phyloP scores from a whole-genome alignment of 352 stramenopile species.

The Hyaloperonospora brassicae region DNA sequence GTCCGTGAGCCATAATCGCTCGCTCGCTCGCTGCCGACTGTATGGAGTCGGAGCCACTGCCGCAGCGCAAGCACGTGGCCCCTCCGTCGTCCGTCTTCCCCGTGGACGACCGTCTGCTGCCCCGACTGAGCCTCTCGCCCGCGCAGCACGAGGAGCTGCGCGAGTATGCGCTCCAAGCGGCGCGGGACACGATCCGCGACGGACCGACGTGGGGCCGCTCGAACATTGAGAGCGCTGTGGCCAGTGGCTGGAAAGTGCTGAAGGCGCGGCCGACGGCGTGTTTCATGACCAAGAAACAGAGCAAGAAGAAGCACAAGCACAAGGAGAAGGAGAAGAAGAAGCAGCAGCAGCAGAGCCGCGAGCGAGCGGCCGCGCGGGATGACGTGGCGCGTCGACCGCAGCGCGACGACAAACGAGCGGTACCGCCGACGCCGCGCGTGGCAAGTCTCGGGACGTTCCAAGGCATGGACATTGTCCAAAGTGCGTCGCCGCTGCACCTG shows the following conservation, averaged over 20 bases:
- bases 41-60: conserved; percentile 22
- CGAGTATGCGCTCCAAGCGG: conserved; percentile 43
- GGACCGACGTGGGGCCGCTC: conserved; percentile 55
- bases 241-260: conserved; percentile 49
- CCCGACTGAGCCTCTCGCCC: conserved; percentile 37
- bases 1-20: conserved; percentile 5
- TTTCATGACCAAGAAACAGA: conserved; percentile 49
- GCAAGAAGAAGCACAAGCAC: conserved; percentile 28
- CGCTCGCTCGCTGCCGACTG: neutral
- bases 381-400: conserved; percentile 4
- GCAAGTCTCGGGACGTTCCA: conserved; percentile 22
- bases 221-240: conserved; percentile 40
- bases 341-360: conserved; percentile 7
- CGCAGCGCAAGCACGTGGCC: conserved; percentile 27
- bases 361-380: neutral
- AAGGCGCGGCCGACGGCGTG: conserved; percentile 35
- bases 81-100: conserved; percentile 47
- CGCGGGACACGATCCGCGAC: conserved; percentile 42
- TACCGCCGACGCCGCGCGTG: conserved; percentile 14
- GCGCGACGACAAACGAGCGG: conserved; percentile 17
- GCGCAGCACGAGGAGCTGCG: conserved; percentile 60
- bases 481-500: conserved; percentile 9
- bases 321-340: conserved; percentile 18
- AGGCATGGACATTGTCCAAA: conserved; percentile 6
- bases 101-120: conserved; percentile 40